These are phyloP conservation scores for Euphorbia lathyris DNA, from an alignment of 345 rosid species.

Conservation along the genomic window DNA sequence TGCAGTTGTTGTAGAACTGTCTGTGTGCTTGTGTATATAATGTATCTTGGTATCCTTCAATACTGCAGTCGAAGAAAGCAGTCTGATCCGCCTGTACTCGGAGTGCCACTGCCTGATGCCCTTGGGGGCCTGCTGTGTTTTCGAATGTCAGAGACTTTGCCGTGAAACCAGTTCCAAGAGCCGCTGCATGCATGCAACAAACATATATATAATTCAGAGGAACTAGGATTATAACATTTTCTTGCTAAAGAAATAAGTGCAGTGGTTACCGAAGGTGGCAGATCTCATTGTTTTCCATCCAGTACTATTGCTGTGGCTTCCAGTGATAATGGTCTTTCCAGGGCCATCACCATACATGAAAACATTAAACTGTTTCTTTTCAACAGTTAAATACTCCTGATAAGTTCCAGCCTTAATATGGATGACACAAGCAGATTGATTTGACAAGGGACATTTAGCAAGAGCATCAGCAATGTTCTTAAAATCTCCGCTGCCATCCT, in stretches of 20 bases:
- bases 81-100: constrained; percentile 15
- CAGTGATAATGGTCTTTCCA: constrained; percentile 13
- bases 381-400: constrained; percentile 13
- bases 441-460: not conserved
- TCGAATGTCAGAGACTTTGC: constrained; percentile 9
- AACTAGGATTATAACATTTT: too few species aligned
- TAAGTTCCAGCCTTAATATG: constrained; percentile 21
- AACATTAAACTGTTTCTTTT: constrained; percentile 14
- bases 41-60: constrained; percentile 14
- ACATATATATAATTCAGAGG: too few species aligned
- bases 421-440: not conserved
- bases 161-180: constrained; percentile 11
- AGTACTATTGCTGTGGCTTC: constrained; percentile 5
- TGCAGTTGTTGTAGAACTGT: constrained; percentile 11
- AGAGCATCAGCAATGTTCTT: constrained; percentile 5
- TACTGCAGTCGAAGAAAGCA: constrained; percentile 6
- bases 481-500: constrained; percentile 1
- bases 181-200: constrained; percentile 18
- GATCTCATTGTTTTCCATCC: constrained; percentile 15
- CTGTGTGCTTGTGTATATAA: constrained; percentile 10
- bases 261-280: constrained; percentile 15
- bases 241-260: too few species aligned
- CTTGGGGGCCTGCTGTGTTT: constrained; percentile 19
- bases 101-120: constrained; percentile 21
- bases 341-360: constrained; percentile 24